A percentile compares a stretch with the other conserved stretches of the same genome.
Evolutionary conservation across 139 green algal species (phyloP).

Genomic region (Yamagishiella unicocca): DNA sequence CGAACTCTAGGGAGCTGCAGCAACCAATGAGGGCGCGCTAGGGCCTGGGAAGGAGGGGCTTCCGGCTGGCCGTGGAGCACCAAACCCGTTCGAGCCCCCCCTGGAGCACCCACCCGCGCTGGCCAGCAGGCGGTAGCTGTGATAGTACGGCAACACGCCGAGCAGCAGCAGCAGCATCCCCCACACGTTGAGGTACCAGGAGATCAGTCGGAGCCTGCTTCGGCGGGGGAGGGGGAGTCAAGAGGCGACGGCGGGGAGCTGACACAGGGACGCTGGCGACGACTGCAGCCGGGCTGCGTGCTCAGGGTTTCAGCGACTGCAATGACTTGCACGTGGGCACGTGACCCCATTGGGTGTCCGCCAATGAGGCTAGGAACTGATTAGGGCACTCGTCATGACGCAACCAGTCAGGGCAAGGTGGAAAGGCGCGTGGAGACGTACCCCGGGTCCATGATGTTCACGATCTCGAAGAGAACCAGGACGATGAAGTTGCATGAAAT

Average conservation of each 20-base stretch:
- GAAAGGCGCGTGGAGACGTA: conserved; percentile 42
- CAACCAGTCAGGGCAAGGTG: neutral
- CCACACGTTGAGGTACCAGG: conserved; percentile 87
- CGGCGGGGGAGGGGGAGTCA: neutral
- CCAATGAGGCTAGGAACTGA: no score
- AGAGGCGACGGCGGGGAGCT: neutral
- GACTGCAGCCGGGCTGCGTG: neutral
- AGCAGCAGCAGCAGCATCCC: conserved; percentile 88
- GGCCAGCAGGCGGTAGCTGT: conserved; percentile 74
- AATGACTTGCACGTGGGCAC: no score
- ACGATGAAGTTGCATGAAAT: conserved; percentile 92
- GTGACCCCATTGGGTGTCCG: no score
- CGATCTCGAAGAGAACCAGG: conserved; percentile 93
- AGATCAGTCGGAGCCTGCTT: conserved; percentile 74
- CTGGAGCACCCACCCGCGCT: conserved; percentile 17
- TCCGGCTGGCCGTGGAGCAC: no score
- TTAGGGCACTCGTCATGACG: no score
- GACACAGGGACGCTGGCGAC: neutral
- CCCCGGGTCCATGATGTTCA: conserved; percentile 76
- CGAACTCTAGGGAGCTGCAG: no score
- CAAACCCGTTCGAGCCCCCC: no score
- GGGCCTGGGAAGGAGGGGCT: no score
- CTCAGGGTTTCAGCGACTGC: no score
- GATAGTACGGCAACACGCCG: conserved; percentile 87
- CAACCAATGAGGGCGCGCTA: no score